phyloP scores from a whole-genome alignment of 2,329 filamentous ascomycete species.

The Pseudogymnoascus sp. region DNA sequence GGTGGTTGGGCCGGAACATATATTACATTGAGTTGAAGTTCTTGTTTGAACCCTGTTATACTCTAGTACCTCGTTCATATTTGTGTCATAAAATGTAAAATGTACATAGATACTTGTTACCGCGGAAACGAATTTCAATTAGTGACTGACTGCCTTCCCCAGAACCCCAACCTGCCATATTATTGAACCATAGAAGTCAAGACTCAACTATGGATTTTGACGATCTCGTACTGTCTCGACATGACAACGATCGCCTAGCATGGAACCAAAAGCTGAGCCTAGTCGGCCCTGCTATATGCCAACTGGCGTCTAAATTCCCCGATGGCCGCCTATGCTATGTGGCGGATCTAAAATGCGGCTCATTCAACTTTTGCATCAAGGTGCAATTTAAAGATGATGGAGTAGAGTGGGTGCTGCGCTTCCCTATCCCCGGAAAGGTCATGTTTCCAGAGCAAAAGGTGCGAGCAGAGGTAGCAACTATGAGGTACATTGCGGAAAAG shows the following conservation, averaged over 20 bases:
- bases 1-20: too few species aligned
- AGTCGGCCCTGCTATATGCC: not conserved
- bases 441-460: conserved; percentile 8
- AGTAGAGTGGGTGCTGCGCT: conserved; percentile 9
- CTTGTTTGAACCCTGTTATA: not conserved
- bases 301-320: conserved; percentile 11
- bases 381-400: conserved; percentile 9
- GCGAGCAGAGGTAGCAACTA: conserved; percentile 5
- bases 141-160: not conserved
- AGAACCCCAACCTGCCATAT: too few species aligned
- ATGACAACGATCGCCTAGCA: not conserved
- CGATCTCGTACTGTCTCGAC: not conserved
- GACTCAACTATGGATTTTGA: not conserved
- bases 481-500: conserved; percentile 8
- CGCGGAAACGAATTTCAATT: not conserved
- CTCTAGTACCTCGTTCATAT: not conserved
- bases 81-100: not conserved
- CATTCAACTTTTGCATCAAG: conserved; percentile 12
- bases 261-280: not conserved
- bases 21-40: too few species aligned
- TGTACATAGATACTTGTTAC: not conserved
- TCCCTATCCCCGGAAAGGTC: conserved; percentile 10
- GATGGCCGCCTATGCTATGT: conserved; percentile 11
- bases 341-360: conserved; percentile 12
- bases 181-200: not conserved